A percentile compares a stretch with the other conserved stretches of the same genome.
phyloP scores from a whole-genome alignment of 164 flowering plant genomes.

The Aristolochia fimbriata region DNA sequence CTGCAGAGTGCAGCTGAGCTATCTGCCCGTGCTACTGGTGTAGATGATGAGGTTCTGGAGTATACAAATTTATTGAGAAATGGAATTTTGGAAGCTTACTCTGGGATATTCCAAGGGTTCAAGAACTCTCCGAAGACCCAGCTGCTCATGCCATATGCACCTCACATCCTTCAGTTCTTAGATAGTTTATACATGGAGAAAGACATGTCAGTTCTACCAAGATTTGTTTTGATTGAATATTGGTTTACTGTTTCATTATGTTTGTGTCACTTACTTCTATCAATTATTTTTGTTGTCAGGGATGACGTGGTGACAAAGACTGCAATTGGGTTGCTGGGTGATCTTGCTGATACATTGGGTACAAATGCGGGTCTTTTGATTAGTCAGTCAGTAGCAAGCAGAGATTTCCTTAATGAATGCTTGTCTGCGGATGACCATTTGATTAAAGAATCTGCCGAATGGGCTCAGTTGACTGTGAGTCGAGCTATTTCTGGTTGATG shows the following conservation, averaged over 20 bases:
- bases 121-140: conserved; percentile 50
- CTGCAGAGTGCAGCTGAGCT: conserved; percentile 57
- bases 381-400: conserved; percentile 62
- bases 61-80: conserved; percentile 43
- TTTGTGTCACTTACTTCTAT: not conserved
- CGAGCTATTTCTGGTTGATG: conserved; percentile 66
- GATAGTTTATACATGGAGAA: conserved; percentile 41
- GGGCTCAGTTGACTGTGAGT: conserved; percentile 62
- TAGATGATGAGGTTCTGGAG: conserved; percentile 45
- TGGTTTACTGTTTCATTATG: not conserved
- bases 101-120: conserved; percentile 59
- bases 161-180: conserved; percentile 45
- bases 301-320: conserved; percentile 81
- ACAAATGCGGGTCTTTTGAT: conserved; percentile 63
- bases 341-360: conserved; percentile 81
- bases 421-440: conserved; percentile 67
- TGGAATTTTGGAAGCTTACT: conserved; percentile 60
- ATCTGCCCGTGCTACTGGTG: conserved; percentile 32
- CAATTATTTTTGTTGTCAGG: conserved; percentile 24
- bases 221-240: not conserved
- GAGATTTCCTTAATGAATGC: conserved; percentile 67
- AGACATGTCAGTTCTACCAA: conserved; percentile 38
- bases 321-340: conserved; percentile 80
- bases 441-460: conserved; percentile 82
- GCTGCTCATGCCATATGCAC: conserved; percentile 43